Evolutionary conservation across 371 early-diverging fungal genomes (phyloP).

Genomic region (Smittium mucronatum): DNA sequence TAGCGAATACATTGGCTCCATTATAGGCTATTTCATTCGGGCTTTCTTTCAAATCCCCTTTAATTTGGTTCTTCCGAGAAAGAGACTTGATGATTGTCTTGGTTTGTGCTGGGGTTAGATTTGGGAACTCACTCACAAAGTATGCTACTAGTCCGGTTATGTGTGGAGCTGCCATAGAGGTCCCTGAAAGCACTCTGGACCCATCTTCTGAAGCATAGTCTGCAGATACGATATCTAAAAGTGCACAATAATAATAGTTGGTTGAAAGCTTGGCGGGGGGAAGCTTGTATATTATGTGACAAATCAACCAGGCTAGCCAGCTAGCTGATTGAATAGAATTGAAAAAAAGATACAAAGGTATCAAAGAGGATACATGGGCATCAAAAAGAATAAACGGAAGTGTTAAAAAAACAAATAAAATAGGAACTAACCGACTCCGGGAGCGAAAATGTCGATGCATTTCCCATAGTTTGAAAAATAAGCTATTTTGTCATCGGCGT

Average conservation of each 20-base stretch:
- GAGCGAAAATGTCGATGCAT: slow-evolving; percentile 93
- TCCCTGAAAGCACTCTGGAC: slow-evolving; percentile 90
- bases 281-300: too few relatives aligned
- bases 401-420: too few relatives aligned
- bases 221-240: slow-evolving; percentile 51
- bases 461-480: slow-evolving; percentile 83
- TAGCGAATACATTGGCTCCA: neutral
- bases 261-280: too few relatives aligned
- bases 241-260: neutral
- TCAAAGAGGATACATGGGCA: too few relatives aligned
- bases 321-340: too few relatives aligned
- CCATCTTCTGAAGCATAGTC: slow-evolving; percentile 65
- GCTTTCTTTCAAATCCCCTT: neutral
- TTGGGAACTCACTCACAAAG: slow-evolving; percentile 51
- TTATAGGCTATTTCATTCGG: neutral
- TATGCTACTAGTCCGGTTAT: slow-evolving; percentile 92
- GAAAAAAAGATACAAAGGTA: too few relatives aligned
- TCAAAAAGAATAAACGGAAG: too few relatives aligned
- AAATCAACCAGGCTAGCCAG: too few relatives aligned
- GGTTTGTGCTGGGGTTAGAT: slow-evolving; percentile 60
- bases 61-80: neutral
- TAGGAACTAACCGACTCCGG: slow-evolving; percentile 67
- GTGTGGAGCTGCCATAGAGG: slow-evolving; percentile 99
- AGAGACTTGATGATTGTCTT: slow-evolving; percentile 45
- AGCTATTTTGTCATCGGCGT: slow-evolving; percentile 67